These are phyloP conservation scores for Lenwebbia sp. DNA, from an alignment of 345 rosid species.

Conservation along the genomic window DNA sequence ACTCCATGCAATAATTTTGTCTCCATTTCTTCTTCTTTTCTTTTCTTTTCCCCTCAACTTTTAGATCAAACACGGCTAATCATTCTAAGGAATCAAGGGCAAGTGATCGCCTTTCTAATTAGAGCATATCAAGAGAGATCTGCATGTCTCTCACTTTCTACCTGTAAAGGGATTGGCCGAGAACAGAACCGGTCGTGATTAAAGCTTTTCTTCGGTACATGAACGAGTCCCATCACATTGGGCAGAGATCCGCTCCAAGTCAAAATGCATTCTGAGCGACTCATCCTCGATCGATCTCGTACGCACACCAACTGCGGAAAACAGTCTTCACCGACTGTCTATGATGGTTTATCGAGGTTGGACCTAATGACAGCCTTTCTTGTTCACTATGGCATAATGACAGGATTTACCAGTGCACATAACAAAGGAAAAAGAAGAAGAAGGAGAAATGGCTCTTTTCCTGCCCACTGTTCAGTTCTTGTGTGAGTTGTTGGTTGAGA, in stretches of 20 bases:
- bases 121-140: neutral
- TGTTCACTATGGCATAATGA: neutral
- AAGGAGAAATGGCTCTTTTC: neutral
- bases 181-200: neutral
- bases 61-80: neutral
- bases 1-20: neutral
- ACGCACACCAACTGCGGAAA: neutral
- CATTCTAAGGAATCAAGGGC: neutral
- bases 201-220: neutral
- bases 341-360: neutral
- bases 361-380: neutral
- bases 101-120: neutral
- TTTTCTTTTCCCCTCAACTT: neutral
- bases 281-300: neutral
- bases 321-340: neutral
- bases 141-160: neutral
- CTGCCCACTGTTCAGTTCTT: neutral
- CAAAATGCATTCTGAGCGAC: neutral
- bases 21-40: neutral
- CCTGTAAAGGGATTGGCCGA: neutral
- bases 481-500: neutral
- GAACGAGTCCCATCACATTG: neutral
- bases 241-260: neutral
- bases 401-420: neutral
- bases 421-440: neutral